These are phyloP conservation scores for Paecilomyces sp. DNA, from an alignment of 2,329 filamentous ascomycete species.

Conservation along the genomic window DNA sequence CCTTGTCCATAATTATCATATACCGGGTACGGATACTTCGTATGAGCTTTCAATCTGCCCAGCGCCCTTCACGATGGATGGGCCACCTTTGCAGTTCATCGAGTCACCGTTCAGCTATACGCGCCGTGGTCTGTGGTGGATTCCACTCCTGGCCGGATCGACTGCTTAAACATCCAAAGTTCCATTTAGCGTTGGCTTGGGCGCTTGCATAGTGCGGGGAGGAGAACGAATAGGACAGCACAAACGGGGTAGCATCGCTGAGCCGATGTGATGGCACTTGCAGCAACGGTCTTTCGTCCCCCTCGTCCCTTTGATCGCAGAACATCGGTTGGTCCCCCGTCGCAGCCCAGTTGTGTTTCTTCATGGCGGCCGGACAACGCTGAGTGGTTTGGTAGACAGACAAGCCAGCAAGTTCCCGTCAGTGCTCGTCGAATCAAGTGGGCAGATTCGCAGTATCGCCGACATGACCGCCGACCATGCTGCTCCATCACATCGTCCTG, in stretches of 20 bases:
- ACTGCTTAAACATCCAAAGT: background rate
- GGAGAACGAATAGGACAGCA: slow-evolving; percentile 18
- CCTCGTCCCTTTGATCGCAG: background rate
- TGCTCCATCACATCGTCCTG: background rate
- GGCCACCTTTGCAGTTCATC: background rate
- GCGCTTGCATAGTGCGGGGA: slow-evolving; percentile 18
- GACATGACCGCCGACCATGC: background rate
- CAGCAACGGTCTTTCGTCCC: slow-evolving; percentile 17
- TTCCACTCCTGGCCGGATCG: background rate
- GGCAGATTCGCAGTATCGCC: background rate
- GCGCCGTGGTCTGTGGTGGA: background rate
- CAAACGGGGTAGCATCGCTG: background rate
- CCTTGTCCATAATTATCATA: no score
- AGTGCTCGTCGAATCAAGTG: background rate
- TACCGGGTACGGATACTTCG: no score
- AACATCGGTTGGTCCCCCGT: background rate
- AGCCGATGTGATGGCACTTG: slow-evolving; percentile 24
- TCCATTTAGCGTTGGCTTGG: slow-evolving; percentile 4
- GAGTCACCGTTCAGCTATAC: background rate
- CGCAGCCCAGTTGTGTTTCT: background rate
- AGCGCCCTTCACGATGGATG: background rate
- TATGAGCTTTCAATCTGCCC: background rate
- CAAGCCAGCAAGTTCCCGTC: background rate
- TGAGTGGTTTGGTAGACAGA: background rate
- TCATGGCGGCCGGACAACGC: background rate